These are phyloP conservation scores for Leishmania arabica DNA, from an alignment of 208 protist genomes.

Conservation along the genomic window DNA sequence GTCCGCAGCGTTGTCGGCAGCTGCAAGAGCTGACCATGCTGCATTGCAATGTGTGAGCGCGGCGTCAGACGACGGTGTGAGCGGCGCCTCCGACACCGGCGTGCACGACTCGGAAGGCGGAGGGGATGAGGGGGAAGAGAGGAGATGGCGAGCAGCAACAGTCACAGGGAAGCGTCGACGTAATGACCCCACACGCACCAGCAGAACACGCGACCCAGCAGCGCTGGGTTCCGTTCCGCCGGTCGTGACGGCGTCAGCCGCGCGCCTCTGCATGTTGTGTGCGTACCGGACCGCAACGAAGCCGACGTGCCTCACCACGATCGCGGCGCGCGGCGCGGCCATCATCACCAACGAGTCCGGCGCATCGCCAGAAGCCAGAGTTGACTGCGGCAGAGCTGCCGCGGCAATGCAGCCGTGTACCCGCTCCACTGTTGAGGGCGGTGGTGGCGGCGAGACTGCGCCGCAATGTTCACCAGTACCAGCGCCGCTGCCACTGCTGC, in stretches of 20 bases:
- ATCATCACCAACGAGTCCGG: not conserved
- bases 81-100: not conserved
- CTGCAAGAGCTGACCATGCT: not conserved
- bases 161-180: conserved; percentile 6
- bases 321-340: not conserved
- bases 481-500: not conserved
- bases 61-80: not conserved
- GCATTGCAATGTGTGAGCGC: not conserved
- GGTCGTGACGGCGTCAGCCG: not conserved
- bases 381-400: not conserved
- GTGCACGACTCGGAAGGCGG: not conserved
- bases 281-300: conserved; percentile 44
- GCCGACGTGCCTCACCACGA: conserved; percentile 26
- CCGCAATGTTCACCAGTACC: not conserved
- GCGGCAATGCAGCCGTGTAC: not conserved
- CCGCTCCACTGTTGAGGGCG: not conserved
- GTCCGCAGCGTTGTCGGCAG: not conserved
- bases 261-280: conserved; percentile 47
- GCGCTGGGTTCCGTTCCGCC: not conserved
- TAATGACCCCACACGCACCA: conserved; percentile 16
- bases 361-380: not conserved
- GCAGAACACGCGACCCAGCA: conserved; percentile 2
- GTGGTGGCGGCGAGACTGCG: not conserved
- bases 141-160: not conserved
- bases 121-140: not conserved